These are phyloP conservation scores for Pseudodiploospora longispora DNA, from an alignment of 2,329 filamentous ascomycete species.

Conservation along the genomic window DNA sequence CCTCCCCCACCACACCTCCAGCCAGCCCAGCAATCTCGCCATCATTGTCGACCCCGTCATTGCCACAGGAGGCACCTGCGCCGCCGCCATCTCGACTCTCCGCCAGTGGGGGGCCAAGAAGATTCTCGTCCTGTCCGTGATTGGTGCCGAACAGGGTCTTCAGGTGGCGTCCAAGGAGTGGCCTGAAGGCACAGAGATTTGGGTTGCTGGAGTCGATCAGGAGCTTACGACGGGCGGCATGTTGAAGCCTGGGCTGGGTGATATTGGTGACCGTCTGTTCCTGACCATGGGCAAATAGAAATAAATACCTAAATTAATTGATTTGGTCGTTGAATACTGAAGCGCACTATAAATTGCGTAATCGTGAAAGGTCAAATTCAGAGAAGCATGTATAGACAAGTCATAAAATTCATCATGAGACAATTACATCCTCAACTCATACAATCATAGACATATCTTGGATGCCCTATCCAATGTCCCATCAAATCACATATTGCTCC, in stretches of 20 bases:
- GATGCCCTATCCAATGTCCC: background rate
- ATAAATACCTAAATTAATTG: too few relatives aligned
- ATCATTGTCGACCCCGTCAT: conserved; percentile 89
- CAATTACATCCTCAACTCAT: background rate
- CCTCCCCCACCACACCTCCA: conserved; percentile 62
- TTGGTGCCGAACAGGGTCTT: conserved; percentile 68
- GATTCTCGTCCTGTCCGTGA: conserved; percentile 67
- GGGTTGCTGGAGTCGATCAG: conserved; percentile 72
- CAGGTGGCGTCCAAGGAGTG: conserved; percentile 65
- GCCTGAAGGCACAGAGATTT: conserved; percentile 70
- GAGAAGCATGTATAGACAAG: background rate
- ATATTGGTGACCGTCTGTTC: conserved; percentile 85
- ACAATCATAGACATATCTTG: background rate
- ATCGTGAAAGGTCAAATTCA: too few relatives aligned
- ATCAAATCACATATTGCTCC: conserved; percentile 44
- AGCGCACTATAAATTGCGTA: too few relatives aligned
- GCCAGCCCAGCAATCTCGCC: conserved; percentile 49
- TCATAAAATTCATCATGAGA: too few relatives aligned
- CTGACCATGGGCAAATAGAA: conserved; percentile 74
- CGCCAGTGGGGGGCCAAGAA: conserved; percentile 84
- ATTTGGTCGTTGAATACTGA: too few relatives aligned
- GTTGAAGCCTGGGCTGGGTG: conserved; percentile 83
- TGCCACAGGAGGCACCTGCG: conserved; percentile 84
- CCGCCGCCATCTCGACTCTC: conserved; percentile 81
- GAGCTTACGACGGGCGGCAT: conserved; percentile 72